phyloP scores from a whole-genome alignment of 148 eudicot genomes.

The Fagopyrum tataricum region DNA sequence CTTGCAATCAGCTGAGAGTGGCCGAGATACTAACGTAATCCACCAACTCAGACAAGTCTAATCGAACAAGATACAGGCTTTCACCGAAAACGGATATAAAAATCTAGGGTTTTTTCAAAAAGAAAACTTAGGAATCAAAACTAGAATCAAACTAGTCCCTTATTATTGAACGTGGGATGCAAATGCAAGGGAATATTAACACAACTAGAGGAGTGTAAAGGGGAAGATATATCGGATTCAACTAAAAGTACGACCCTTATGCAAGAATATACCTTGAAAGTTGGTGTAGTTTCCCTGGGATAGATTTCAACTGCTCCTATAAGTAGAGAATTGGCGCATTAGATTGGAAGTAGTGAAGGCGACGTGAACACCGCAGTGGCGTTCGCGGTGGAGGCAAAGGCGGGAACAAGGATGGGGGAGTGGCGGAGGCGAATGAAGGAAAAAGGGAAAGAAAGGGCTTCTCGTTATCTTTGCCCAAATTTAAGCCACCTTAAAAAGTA shows the following conservation, averaged over 20 bases:
- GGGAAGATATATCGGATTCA: background rate
- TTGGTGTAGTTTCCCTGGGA: background rate
- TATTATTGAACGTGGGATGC: background rate
- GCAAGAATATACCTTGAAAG: background rate
- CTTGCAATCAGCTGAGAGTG: background rate
- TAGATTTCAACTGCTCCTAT: background rate
- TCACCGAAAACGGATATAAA: background rate
- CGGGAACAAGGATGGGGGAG: background rate
- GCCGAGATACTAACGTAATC: background rate
- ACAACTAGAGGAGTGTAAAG: background rate
- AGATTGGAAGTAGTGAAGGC: background rate
- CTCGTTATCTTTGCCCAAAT: background rate
- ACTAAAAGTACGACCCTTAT: background rate
- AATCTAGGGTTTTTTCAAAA: conserved; percentile 6
- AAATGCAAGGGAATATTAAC: background rate
- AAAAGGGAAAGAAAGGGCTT: background rate
- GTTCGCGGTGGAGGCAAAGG: background rate
- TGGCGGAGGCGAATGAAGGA: conserved; percentile 9
- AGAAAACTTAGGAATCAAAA: background rate
- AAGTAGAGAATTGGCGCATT: too few species aligned
- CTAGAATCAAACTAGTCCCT: background rate
- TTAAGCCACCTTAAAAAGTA: background rate
- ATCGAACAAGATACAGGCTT: background rate
- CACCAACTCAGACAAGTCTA: background rate
- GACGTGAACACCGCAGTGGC: background rate